Evolutionary conservation across 208 protist species (phyloP).

Genomic region (Phytomonas sp.): DNA sequence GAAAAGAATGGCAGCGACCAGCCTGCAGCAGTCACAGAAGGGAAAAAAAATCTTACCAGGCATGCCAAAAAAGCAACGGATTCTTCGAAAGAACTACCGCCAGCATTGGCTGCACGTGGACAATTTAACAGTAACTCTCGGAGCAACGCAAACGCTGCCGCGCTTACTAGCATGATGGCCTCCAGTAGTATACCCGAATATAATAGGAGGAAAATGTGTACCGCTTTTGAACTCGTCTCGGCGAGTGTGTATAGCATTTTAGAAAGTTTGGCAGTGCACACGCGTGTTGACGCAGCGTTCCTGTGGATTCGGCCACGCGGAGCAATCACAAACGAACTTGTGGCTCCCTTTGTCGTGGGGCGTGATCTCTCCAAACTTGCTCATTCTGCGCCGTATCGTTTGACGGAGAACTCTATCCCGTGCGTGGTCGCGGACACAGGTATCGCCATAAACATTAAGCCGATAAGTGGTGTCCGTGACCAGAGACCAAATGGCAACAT

Average conservation of each 20-base stretch:
- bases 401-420: constrained; percentile 59
- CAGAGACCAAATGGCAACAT: constrained; percentile 11
- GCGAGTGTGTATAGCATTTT: constrained; percentile 70
- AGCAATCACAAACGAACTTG: constrained; percentile 62
- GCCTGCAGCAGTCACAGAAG: not conserved
- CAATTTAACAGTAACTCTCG: not conserved
- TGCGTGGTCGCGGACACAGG: constrained; percentile 64
- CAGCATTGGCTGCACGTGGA: not conserved
- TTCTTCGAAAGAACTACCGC: not conserved
- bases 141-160: not conserved
- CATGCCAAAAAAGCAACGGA: not conserved
- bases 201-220: constrained; percentile 30
- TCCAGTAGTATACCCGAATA: not conserved
- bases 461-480: constrained; percentile 10
- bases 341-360: constrained; percentile 83
- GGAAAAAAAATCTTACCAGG: not conserved
- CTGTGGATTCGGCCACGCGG: constrained; percentile 73
- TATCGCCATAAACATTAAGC: constrained; percentile 74
- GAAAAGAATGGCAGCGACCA: not conserved
- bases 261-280: constrained; percentile 74
- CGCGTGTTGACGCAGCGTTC: constrained; percentile 53
- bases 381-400: constrained; percentile 68
- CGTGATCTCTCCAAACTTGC: constrained; percentile 48
- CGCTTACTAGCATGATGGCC: constrained; percentile 1
- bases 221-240: constrained; percentile 69